Conservation (phyloP, 257 asterid genomes). For the Nicotiana sylvestris region DNA sequence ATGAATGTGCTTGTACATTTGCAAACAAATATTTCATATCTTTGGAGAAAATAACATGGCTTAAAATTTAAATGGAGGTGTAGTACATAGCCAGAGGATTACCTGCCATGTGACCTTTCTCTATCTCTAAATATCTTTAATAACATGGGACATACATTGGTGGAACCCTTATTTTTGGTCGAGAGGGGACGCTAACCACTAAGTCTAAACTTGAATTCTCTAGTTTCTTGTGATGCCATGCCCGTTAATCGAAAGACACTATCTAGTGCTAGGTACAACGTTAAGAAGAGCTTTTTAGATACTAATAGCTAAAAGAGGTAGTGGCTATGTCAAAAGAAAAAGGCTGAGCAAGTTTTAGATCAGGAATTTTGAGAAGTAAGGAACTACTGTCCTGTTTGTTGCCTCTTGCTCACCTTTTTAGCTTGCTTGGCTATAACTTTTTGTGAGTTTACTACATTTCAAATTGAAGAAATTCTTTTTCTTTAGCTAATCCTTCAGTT, state of each 20-base stretch:
- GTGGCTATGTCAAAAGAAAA: background rate
- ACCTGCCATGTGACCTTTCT: background rate
- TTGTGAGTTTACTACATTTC: background rate
- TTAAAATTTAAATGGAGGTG: background rate
- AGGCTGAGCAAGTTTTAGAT: background rate
- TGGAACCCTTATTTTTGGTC: background rate
- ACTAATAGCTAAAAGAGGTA: background rate
- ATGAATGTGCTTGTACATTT: background rate
- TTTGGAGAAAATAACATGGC: background rate
- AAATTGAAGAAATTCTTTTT: background rate
- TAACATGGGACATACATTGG: background rate
- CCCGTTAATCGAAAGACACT: background rate
- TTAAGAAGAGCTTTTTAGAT: background rate
- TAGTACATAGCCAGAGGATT: background rate
- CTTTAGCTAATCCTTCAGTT: background rate
- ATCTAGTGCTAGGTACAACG: background rate
- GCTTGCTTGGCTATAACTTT: background rate
- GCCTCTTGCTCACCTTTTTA: background rate
- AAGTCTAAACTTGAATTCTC: constrained; percentile 1
- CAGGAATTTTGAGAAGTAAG: background rate
- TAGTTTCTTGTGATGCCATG: background rate
- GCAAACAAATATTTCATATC: background rate
- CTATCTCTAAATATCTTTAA: background rate
- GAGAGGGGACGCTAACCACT: background rate
- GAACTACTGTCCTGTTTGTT: background rate